These are phyloP conservation scores for Pyrenula massariospora DNA, from an alignment of 495 filamentous ascomycete species.

Conservation along the genomic window DNA sequence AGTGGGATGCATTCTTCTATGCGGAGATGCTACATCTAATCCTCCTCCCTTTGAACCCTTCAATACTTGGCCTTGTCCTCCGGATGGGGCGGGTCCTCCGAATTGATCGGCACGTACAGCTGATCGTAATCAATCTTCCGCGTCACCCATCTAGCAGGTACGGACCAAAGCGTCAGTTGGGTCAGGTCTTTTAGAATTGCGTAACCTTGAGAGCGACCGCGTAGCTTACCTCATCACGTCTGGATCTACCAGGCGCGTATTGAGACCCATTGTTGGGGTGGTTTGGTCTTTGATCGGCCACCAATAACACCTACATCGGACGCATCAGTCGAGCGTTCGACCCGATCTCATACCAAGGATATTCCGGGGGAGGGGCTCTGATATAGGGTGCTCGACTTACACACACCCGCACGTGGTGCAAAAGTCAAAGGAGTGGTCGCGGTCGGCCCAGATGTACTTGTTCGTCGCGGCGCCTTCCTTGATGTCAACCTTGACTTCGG, in stretches of 20 bases:
- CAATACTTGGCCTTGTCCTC: slow-evolving; percentile 10
- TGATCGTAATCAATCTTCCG: slow-evolving; percentile 5
- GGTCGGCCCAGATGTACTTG: slow-evolving; percentile 9
- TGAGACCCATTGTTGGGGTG: too few species aligned
- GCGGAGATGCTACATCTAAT: too few species aligned
- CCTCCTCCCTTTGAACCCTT: too few species aligned
- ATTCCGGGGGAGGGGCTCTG: too few species aligned
- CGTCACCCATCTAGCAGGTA: too few species aligned
- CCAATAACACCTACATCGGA: slow-evolving; percentile 10
- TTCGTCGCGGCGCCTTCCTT: slow-evolving; percentile 6
- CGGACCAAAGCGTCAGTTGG: too few species aligned
- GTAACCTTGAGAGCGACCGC: slow-evolving; percentile 9
- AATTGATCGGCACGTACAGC: slow-evolving; percentile 6
- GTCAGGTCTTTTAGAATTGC: slow-evolving; percentile 4
- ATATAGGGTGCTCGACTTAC: too few species aligned
- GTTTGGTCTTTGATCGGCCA: slow-evolving; percentile 7
- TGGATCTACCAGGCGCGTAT: too few species aligned
- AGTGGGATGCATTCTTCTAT: too few species aligned
- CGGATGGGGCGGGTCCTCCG: slow-evolving; percentile 6
- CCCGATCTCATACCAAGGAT: slow-evolving; percentile 4
- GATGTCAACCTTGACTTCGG: slow-evolving; percentile 15
- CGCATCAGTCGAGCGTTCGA: slow-evolving; percentile 1
- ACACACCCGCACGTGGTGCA: slow-evolving; percentile 11
- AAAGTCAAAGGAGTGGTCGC: slow-evolving; percentile 7
- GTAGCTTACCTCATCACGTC: slow-evolving; percentile 5